A percentile compares a stretch with the other conserved stretches of the same genome.
Evolutionary conservation across 306 rosid genomes (phyloP).

Genomic region (Acacia acuminata): DNA sequence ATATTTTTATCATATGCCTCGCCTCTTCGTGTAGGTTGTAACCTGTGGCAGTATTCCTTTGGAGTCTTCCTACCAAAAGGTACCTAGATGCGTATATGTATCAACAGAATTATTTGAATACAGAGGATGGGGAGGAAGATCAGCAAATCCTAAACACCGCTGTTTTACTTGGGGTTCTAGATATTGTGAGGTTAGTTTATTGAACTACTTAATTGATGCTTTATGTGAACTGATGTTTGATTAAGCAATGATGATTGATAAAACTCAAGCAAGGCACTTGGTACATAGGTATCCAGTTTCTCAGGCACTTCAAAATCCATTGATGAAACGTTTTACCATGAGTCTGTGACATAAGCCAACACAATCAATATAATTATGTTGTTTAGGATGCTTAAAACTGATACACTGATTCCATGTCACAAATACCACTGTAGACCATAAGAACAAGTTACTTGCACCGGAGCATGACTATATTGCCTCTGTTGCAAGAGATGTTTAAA

Average conservation of each 20-base stretch:
- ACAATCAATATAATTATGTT: neutral
- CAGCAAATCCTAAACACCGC: conserved; percentile 74
- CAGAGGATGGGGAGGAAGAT: conserved; percentile 80
- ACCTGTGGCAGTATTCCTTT: conserved; percentile 98
- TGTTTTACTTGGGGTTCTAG: conserved; percentile 85
- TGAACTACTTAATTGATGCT: conserved; percentile 23
- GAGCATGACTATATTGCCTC: neutral
- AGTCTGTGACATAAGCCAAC: neutral
- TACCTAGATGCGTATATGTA: conserved; percentile 83
- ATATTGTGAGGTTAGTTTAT: conserved; percentile 76
- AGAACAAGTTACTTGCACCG: too few species aligned
- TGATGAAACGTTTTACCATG: neutral
- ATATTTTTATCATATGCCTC: conserved; percentile 18
- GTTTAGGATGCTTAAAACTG: neutral
- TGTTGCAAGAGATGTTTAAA: conserved; percentile 1
- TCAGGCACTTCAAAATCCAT: neutral
- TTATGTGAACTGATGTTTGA: conserved; percentile 1
- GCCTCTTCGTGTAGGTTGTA: conserved; percentile 71
- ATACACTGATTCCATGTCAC: neutral
- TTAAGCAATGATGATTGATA: neutral
- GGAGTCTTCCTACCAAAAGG: conserved; percentile 91
- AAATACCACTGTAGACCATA: neutral
- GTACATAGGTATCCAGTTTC: neutral
- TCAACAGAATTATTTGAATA: conserved; percentile 84
- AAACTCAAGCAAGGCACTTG: neutral